Evolutionary conservation across 129 eudicot genomes (phyloP).

Genomic region (Solidago caesia): DNA sequence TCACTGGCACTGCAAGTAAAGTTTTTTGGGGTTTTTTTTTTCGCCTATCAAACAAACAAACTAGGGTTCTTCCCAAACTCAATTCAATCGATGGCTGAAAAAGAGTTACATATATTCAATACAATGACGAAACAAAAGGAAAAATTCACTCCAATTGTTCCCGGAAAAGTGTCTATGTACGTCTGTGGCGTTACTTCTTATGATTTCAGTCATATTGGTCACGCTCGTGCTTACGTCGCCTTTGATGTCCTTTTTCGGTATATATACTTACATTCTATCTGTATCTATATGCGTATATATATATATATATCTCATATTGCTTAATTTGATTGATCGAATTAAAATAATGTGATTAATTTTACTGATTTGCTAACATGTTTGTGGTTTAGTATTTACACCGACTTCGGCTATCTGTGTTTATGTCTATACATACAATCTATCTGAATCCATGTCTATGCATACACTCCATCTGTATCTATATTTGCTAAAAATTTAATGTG

Average conservation of each 20-base stretch:
- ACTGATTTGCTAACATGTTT: background rate
- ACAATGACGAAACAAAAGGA: slow-evolving; percentile 56
- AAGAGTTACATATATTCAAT: slow-evolving; percentile 42
- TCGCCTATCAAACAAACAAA: background rate
- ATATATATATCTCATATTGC: background rate
- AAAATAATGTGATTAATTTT: background rate
- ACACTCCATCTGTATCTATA: too few species aligned
- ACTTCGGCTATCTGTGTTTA: too few species aligned
- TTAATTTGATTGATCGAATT: background rate
- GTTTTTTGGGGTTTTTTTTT: background rate
- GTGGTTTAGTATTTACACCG: too few species aligned
- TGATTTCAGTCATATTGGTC: slow-evolving; percentile 65
- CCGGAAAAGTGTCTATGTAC: slow-evolving; percentile 60
- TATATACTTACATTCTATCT: background rate
- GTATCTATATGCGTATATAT: background rate
- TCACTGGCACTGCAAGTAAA: too few species aligned
- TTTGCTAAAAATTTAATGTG: too few species aligned
- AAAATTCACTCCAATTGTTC: slow-evolving; percentile 40
- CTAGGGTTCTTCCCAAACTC: slow-evolving; percentile 3
- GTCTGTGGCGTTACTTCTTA: slow-evolving; percentile 64
- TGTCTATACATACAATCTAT: too few species aligned
- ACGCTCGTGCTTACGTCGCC: slow-evolving; percentile 72
- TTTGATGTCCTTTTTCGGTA: slow-evolving; percentile 65
- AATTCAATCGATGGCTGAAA: slow-evolving; percentile 1
- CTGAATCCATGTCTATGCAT: too few species aligned